Base-by-base conservation (phyloP, 257 asterid genomes). In the Penstemon barbatus region DNA sequence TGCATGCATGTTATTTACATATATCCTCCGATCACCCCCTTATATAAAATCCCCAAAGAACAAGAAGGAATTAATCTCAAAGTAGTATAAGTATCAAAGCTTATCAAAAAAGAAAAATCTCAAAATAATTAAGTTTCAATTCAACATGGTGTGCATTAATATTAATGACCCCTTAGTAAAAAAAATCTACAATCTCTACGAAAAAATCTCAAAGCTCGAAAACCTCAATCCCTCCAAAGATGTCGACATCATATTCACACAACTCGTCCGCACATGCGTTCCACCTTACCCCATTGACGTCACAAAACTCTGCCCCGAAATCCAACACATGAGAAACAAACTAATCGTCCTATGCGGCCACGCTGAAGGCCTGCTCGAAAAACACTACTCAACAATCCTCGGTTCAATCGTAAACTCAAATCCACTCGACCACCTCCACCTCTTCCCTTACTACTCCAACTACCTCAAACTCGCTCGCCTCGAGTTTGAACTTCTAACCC, bases 231-330 rank as follows among this genome's bases (percentile, higher is more conserved):
- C 98, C 19, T 89, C 89, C 33, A 56, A 78, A 15, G 86, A 78
- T 64, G 97, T 86, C 66, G 83, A 92, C 92, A 57, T 64, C 15
- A 62, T 92, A 74, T 89, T 92, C 76, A 81, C 97, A 0, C 69
- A 77, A 7, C 95, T 92, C 12, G 98, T 92, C 45, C 75, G 9
- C 75, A 77, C 88, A 13, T 92, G 98, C 86, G 77, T 86, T 58
- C 97, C 98, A 0, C 97, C 92, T 0, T 81, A 82, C 70, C 91
- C 96, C 18, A 77, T 92, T 55, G 97, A 92, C 76, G 91, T 90
- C 60, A 55, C 96, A 0, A 87, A 87, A 7, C 83, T 87, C 0
- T 86, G 96, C 75, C 18, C 80, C 15, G 66, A 71, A 12, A 77
- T 86, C 66, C 97, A 89, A 68, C 80, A 80, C 42, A 84, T 87